Evolutionary conservation across 2,329 filamentous ascomycete genomes (phyloP).

Genomic region (Talaromyces pinophilus): DNA sequence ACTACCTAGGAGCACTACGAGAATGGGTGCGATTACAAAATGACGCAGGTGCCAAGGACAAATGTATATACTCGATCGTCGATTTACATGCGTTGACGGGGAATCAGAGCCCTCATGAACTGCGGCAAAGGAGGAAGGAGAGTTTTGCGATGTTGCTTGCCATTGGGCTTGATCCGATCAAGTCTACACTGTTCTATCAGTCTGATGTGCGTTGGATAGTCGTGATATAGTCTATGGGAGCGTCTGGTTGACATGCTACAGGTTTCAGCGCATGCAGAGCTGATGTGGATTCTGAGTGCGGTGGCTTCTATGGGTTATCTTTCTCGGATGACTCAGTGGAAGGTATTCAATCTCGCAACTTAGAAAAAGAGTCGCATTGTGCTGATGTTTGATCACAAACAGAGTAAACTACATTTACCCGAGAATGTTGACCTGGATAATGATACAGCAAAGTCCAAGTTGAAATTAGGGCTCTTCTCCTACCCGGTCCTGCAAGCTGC

Average conservation of each 20-base stretch:
- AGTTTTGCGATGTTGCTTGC: constrained; percentile 79
- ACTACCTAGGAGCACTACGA: constrained; percentile 86
- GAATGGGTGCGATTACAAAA: constrained; percentile 85
- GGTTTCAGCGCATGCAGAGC: constrained; percentile 77
- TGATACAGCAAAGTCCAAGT: constrained; percentile 57
- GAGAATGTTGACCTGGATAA: constrained; percentile 62
- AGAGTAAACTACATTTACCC: constrained; percentile 73
- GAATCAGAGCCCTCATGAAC: constrained; percentile 62
- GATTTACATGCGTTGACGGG: constrained; percentile 92
- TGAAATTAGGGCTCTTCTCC: constrained; percentile 89
- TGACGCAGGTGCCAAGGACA: constrained; percentile 56
- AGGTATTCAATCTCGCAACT: constrained; percentile 57
- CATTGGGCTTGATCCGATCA: constrained; percentile 76
- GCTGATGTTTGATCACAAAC: constrained; percentile 13
- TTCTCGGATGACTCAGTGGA: constrained; percentile 99
- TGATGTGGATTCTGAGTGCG: constrained; percentile 97
- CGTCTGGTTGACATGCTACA: constrained; percentile 34
- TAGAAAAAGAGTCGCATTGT: neutral
- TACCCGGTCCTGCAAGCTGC: constrained; percentile 96
- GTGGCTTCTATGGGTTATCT: constrained; percentile 89
- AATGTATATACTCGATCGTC: constrained; percentile 81
- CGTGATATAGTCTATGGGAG: neutral
- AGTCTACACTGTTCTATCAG: constrained; percentile 79
- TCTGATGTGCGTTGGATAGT: constrained; percentile 59
- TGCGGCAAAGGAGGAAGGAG: constrained; percentile 69